Evolutionary conservation across 2,329 filamentous ascomycete genomes (phyloP), one percentile per base, ranked within the genome.

Genomic region (Chaetomiaceae sp.): DNA sequence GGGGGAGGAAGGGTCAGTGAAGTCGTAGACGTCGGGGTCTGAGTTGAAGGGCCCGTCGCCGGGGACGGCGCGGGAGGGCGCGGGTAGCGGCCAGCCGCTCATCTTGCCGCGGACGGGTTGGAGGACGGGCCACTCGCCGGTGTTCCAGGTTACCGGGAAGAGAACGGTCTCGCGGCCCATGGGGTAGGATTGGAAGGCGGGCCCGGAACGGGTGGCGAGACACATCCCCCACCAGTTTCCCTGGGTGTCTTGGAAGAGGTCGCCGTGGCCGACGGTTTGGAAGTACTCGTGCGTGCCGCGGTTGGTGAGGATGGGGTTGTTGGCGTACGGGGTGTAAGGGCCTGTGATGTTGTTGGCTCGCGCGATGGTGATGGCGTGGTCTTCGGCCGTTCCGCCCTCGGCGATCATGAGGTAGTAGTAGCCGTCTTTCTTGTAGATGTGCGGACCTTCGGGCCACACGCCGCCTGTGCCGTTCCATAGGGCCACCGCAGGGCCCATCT

Each of bases 371-470:
- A 73, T 75, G 0, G 75, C 75, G 59, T 87, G 83, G 0, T 76
- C 72, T 47, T 77, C 78, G 10, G 75, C 81, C 0, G 81, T 84
- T 7, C 81, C 80, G 18, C 78, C 80, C 61, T 82, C 79, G 3
- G 80, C 80, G 0, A 77, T 80, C 9, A 82, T 65, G 7, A 83
- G 72, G 59, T 83, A 82, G 58, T 82, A 84, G 70, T 73, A 80
- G 7, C 74, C 77, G 32, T 76, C 75, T 34, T 75, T 73, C 65
- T 78, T 79, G 64, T 81, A 82, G 2, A 83, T 62, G 61, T 84
- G 80, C 4, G 80, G 79, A 0, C 75, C 80, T 61, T 83, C 80
- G 10, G 80, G 61, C 63, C 73, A 60, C 56, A 70, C 48, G 46
- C 64, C 71, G 0, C 72, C 72, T 1, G 70, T 74, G 2, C 76